These are phyloP conservation scores for Elongisporangium undulatum DNA, from an alignment of 352 stramenopile species.

Conservation along the genomic window DNA sequence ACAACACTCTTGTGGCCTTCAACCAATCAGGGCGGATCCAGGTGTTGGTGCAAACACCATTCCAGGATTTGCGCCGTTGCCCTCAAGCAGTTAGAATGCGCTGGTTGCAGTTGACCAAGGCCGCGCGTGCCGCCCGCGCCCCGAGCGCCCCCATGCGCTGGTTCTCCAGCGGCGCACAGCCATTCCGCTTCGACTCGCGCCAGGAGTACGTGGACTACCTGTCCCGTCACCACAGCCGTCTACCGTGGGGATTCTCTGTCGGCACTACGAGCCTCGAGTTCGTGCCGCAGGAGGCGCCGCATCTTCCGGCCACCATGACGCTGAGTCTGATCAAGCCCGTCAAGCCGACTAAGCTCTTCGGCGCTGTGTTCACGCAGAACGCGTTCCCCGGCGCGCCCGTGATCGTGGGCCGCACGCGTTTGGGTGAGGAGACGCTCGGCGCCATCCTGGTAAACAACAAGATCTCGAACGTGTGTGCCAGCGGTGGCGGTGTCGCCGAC, in stretches of 20 bases:
- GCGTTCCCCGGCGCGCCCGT: constrained; percentile 88
- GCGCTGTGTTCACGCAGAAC: constrained; percentile 90
- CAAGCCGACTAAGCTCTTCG: constrained; percentile 82
- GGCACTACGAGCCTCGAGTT: constrained; percentile 85
- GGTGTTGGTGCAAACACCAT: background rate
- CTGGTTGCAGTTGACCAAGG: background rate
- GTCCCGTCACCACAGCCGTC: constrained; percentile 60
- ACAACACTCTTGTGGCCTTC: background rate
- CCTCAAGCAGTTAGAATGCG: background rate
- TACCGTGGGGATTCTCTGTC: constrained; percentile 85
- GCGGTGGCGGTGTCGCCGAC: constrained; percentile 89
- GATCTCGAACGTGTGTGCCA: constrained; percentile 98
- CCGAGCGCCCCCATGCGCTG: constrained; percentile 4
- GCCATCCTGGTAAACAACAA: constrained; percentile 99
- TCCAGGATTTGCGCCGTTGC: background rate
- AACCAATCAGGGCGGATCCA: background rate
- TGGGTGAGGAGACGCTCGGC: constrained; percentile 89
- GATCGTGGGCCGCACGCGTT: constrained; percentile 86
- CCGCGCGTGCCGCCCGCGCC: constrained; percentile 9
- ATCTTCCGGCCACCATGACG: constrained; percentile 81
- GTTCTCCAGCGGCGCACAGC: constrained; percentile 26
- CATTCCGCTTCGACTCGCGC: constrained; percentile 79
- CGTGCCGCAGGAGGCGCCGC: constrained; percentile 72
- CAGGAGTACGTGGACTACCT: constrained; percentile 84
- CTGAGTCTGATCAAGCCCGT: constrained; percentile 85